Evolutionary conservation across 1,284 basidiomycete species (phyloP).

Genomic region (Ganoderma resinaceum): DNA sequence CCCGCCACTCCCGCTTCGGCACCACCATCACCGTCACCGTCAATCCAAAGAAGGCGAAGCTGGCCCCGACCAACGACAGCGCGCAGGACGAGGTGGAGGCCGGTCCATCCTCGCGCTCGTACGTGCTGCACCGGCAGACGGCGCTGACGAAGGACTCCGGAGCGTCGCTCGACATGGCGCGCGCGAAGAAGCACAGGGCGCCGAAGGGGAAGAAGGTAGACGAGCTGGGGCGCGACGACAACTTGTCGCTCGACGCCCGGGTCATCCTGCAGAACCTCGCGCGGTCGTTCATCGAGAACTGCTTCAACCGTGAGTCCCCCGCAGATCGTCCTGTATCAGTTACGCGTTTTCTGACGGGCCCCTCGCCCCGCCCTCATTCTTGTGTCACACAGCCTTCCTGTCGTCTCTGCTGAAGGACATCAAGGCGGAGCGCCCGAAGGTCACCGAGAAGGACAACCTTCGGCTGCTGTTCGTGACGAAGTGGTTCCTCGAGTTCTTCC

Average conservation of each 20-base stretch:
- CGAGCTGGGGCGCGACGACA: constrained; percentile 75
- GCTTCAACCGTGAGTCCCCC: constrained; percentile 81
- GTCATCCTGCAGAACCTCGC: constrained; percentile 72
- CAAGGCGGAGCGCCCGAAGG: constrained; percentile 87
- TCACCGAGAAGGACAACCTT: constrained; percentile 90
- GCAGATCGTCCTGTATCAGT: neutral
- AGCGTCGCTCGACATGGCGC: constrained; percentile 74
- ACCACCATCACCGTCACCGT: constrained; percentile 86
- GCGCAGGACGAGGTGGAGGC: neutral
- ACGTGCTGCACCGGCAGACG: constrained; percentile 85
- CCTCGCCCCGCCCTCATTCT: neutral
- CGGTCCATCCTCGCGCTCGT: constrained; percentile 47
- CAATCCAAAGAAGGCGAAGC: constrained; percentile 58
- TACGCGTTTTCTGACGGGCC: neutral
- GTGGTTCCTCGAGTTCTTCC: constrained; percentile 92
- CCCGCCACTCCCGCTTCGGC: constrained; percentile 92
- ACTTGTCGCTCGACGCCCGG: constrained; percentile 77
- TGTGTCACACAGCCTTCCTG: constrained; percentile 70
- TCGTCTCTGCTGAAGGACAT: constrained; percentile 90
- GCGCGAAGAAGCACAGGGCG: constrained; percentile 66
- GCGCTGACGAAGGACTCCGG: constrained; percentile 81
- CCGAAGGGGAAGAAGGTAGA: constrained; percentile 75
- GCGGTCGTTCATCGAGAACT: constrained; percentile 76
- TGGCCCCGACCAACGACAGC: neutral
- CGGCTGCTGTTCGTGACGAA: constrained; percentile 84